phyloP scores from a whole-genome alignment of 352 stramenopile genomes.

The Phytophthora citricola region DNA sequence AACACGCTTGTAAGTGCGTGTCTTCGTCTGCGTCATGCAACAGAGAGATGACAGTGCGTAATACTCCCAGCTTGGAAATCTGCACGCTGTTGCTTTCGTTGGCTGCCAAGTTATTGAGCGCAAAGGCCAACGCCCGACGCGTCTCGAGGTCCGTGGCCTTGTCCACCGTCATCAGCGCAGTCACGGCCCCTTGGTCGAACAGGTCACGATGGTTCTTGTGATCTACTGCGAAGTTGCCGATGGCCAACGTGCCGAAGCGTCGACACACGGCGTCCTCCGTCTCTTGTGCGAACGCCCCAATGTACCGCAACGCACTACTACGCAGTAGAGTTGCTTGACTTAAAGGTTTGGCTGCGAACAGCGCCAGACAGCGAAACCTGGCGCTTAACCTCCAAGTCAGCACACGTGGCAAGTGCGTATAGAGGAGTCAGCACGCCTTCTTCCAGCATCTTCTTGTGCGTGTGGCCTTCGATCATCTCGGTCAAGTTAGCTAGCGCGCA shows the following conservation, averaged over 20 bases:
- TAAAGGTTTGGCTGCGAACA: slow-evolving; percentile 93
- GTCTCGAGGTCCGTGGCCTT: slow-evolving; percentile 91
- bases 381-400: slow-evolving; percentile 90
- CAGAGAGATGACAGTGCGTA: slow-evolving; percentile 87
- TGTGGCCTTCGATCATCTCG: slow-evolving; percentile 95
- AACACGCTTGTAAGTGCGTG: slow-evolving; percentile 92
- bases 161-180: slow-evolving; percentile 89
- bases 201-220: slow-evolving; percentile 91
- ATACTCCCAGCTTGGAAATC: slow-evolving; percentile 88
- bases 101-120: slow-evolving; percentile 94
- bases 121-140: slow-evolving; percentile 92
- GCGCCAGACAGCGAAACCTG: slow-evolving; percentile 93
- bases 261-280: slow-evolving; percentile 83
- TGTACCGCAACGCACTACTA: slow-evolving; percentile 87
- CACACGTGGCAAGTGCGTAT: slow-evolving; percentile 78
- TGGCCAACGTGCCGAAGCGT: slow-evolving; percentile 92
- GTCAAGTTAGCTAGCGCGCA: slow-evolving; percentile 96
- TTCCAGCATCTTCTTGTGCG: slow-evolving; percentile 95
- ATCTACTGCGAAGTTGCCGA: slow-evolving; percentile 93
- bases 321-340: slow-evolving; percentile 91
- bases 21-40: slow-evolving; percentile 92
- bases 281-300: slow-evolving; percentile 87
- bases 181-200: slow-evolving; percentile 92
- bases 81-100: slow-evolving; percentile 91
- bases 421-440: slow-evolving; percentile 92